Percentiles rank a stretch among this genome's conserved stretches.
These are phyloP conservation scores for Podospora pseudocomata DNA, from an alignment of 495 filamentous ascomycete genomes.

Conservation along the genomic window DNA sequence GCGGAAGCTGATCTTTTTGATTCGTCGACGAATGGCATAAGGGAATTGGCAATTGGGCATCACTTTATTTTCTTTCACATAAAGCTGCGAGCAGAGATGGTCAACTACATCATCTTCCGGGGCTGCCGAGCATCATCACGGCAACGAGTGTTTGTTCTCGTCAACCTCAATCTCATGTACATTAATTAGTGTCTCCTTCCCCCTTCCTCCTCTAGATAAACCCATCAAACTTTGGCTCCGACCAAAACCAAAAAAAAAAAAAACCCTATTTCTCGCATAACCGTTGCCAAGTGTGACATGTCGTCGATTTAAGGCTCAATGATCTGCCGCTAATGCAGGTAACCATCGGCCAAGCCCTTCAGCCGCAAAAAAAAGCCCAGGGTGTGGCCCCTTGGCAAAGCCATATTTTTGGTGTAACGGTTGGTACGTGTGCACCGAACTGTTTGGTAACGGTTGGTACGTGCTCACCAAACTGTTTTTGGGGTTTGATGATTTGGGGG, in stretches of 20 bases:
- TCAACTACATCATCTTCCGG: not conserved
- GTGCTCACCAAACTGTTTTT: not conserved
- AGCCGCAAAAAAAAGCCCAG: not conserved
- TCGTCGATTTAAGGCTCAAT: conserved; percentile 20
- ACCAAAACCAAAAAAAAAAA: not conserved
- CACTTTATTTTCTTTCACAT: not conserved
- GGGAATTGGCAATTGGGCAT: not conserved
- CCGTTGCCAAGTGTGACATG: conserved; percentile 11
- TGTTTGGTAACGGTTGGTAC: not conserved
- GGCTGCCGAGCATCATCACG: not conserved
- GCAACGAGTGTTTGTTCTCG: not conserved
- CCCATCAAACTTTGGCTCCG: not conserved
- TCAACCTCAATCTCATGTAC: not conserved
- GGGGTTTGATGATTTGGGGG: not conserved
- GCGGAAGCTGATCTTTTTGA: not conserved
- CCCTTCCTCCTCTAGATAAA: not conserved
- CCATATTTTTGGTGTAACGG: not conserved
- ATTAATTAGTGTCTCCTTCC: not conserved
- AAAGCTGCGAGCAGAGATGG: not conserved
- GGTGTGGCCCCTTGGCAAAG: not conserved
- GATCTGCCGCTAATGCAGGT: conserved; percentile 10
- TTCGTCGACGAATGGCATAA: not conserved
- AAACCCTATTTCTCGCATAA: not conserved
- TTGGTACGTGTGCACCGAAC: not conserved
- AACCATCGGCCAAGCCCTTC: not conserved